Conservation (phyloP, 2,329 filamentous ascomycete genomes). For the Xylariaceae sp. region DNA sequence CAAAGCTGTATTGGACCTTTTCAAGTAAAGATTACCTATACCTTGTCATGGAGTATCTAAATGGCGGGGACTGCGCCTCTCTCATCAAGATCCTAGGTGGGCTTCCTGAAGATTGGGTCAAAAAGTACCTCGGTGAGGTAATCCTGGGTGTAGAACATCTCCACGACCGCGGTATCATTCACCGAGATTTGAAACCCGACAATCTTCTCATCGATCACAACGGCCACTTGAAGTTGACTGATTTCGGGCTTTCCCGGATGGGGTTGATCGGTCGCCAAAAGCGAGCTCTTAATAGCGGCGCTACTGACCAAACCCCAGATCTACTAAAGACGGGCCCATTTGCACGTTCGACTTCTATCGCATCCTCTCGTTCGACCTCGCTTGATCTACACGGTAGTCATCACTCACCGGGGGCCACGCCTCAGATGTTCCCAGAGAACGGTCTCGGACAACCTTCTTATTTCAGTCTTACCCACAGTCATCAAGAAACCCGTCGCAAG, state of each 20-base stretch:
- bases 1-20: constrained; percentile 99
- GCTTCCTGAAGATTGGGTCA: constrained; percentile 93
- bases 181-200: constrained; percentile 94
- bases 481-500: constrained; percentile 61
- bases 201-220: constrained; percentile 96
- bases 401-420: constrained; percentile 79
- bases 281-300: constrained; percentile 73
- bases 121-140: constrained; percentile 95
- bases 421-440: constrained; percentile 78
- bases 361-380: constrained; percentile 88
- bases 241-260: constrained; percentile 97
- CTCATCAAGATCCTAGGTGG: constrained; percentile 91
- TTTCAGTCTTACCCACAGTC: constrained; percentile 66
- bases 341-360: constrained; percentile 75
- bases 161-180: constrained; percentile 90
- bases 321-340: constrained; percentile 90
- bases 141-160: constrained; percentile 95
- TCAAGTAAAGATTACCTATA: constrained; percentile 99
- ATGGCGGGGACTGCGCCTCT: constrained; percentile 94
- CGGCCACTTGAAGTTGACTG: constrained; percentile 92
- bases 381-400: constrained; percentile 74
- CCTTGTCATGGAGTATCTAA: constrained; percentile 98
- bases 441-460: constrained; percentile 84
- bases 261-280: constrained; percentile 95
- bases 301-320: constrained; percentile 83